Percentiles rank a stretch among this genome's conserved stretches.
phyloP scores from a whole-genome alignment of 805 yeast genomes.

The Cyberlindnera euphorbiiphila region DNA sequence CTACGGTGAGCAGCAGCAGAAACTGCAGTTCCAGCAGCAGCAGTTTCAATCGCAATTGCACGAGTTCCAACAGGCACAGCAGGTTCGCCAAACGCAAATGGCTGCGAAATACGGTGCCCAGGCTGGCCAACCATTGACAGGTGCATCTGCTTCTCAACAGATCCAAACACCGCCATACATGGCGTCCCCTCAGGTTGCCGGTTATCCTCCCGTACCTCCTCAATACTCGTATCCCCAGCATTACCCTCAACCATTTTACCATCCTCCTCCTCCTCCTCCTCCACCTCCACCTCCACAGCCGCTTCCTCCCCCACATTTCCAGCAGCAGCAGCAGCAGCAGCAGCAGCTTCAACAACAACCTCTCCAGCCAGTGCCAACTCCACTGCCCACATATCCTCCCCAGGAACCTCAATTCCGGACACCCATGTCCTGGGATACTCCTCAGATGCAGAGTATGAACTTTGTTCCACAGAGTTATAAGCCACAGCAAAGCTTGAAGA shows the following conservation, averaged over 20 bases:
- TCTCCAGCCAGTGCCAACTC: too few relatives aligned
- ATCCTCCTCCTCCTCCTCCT: too few relatives aligned
- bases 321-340: neutral
- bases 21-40: conserved; percentile 17
- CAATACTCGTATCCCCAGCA: too few relatives aligned
- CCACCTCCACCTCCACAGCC: too few relatives aligned
- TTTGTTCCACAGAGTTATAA: conserved; percentile 13
- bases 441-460: neutral
- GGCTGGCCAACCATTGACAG: conserved; percentile 11
- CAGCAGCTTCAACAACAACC: neutral
- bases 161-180: too few relatives aligned
- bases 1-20: conserved; percentile 10
- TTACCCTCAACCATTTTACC: conserved; percentile 1
- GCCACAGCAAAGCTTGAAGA: conserved; percentile 11
- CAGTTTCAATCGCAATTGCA: conserved; percentile 21
- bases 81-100: conserved; percentile 18
- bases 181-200: too few relatives aligned
- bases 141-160: conserved; percentile 13
- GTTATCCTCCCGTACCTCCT: too few relatives aligned
- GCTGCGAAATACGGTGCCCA: conserved; percentile 23
- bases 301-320: too few relatives aligned
- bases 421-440: neutral
- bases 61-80: conserved; percentile 20
- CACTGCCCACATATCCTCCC: conserved; percentile 1
- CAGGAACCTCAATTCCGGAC: too few relatives aligned